Conservation (phyloP, 2,329 filamentous ascomycete species). For the Aspergillus felis region DNA sequence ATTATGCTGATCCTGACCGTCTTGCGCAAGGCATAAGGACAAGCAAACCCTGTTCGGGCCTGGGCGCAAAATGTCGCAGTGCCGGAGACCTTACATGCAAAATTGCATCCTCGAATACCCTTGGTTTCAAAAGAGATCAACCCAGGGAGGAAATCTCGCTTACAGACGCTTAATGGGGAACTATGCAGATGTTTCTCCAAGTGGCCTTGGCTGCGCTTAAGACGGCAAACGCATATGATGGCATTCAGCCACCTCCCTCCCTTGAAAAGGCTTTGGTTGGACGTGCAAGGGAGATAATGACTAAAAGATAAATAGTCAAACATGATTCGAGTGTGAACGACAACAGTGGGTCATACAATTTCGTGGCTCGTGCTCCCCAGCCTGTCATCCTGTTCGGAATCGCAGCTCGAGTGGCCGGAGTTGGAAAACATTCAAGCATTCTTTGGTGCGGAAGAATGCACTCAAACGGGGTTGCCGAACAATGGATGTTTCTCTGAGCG, state of each 20-base stretch:
- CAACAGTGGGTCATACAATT: not conserved
- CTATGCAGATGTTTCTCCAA: not conserved
- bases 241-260: not conserved
- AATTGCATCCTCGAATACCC: not conserved
- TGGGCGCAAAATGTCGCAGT: not conserved
- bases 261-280: not conserved
- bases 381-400: not conserved
- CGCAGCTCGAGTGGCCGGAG: not conserved
- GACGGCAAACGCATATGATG: not conserved
- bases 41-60: not conserved
- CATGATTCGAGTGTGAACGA: not conserved
- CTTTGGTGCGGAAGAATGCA: not conserved
- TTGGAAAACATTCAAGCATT: not conserved
- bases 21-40: not conserved
- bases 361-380: not conserved
- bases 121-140: not conserved
- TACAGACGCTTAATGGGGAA: not conserved
- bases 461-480: not conserved
- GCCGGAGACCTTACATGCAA: not conserved
- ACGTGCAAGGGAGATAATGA: not conserved
- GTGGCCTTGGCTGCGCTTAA: conserved; percentile 4
- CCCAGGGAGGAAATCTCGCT: not conserved
- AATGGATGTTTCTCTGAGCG: not conserved
- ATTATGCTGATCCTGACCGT: not conserved
- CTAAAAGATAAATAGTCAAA: not conserved